Base-by-base conservation (phyloP, 345 rosid species). In the Nasturtium officinale region DNA sequence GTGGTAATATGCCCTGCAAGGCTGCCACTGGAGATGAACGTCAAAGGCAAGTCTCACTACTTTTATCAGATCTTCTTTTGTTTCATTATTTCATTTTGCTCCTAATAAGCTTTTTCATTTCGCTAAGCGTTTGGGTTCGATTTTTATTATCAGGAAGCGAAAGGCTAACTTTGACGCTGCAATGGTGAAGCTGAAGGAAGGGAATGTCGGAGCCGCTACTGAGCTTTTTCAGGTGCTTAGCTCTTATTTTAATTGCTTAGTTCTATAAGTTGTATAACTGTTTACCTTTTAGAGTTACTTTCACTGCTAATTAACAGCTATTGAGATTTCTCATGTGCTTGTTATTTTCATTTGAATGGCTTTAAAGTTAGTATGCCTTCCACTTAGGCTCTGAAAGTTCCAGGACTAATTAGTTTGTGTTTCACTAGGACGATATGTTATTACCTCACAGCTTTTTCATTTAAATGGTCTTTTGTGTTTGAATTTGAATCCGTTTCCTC, bases 1-100 rank as follows among this genome's bases (percentile, higher is more conserved):
- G 98, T 56, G 96, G 86, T 20, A 79, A 76, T 68, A 80, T 90
- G 61, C 97, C 98, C 7, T 86, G 94, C 64, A 89, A 93, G 68
- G 83, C 92, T 54, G 85, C 83, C 33, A 90, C 97, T 11, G 92
- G 87, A 75, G 77, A 84, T 21, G 90, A 87, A 25, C 81, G 96
- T 43, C 69, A 86, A 57, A 89, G 89, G 96, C 78, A 61, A 13
- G 65, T 63, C 56, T 45, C 8, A 57, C 1, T 54, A 5, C 5
- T 55, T 25, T 33, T 5, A 15, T 52, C 17, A 2, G 0, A 1
- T 71, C 32, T 61, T 35, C 71, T 10, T 28, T 3, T 20, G 56
- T 45, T 29, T 29, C 13, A 0, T 37, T 37, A 6, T 28, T 7
- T 51, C 26, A 26, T n/a, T 10, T 64, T 37, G 25, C 26, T 18